Base-by-base conservation (phyloP, 257 asterid genomes). In the Nicotiana otophora region DNA sequence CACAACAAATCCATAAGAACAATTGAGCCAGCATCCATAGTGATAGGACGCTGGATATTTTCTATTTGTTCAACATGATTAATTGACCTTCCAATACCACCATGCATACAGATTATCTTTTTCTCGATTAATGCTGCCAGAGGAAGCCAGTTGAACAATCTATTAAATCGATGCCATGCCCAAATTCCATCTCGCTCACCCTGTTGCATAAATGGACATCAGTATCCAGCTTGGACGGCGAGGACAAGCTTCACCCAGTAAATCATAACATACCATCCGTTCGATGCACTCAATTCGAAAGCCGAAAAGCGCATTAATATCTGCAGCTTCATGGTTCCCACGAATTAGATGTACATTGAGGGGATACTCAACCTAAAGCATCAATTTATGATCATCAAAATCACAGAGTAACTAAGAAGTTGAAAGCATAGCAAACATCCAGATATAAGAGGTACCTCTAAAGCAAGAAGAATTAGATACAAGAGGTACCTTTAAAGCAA, bases 131-230 rank as follows among this genome's bases (percentile, higher is more conserved):
- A 85, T 33, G 99, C 99, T 63, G 99, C 98, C 82, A 95, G 90
- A 58, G 99, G 99, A 86, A 96, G 98, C 99, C 99, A 96, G 88
- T 96, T 96, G 86, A 96, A 96, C 87, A 96, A 89, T 87, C 98
- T 88, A 82, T 96, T 96, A 86, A 96, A 90, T 76, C 98, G 95
- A 84, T 96, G 98, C 99, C 99, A 94, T 42, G 94, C 88, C 98
- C 99, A 96, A 61, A 96, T 95, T 86, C 99, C 99, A 91, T 96
- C 99, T 90, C 99, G 92, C 92, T 96, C 99, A 84, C 99, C 99
- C 99, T 96, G 91, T 81, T 85, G 84, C 82, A 81, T 77, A 69
- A 77, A 87, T 57, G 53, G 84, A 76, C 82, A 26, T 84, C 80
- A 46, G 76, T 67, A 42, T 82, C 78, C 42, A 80, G 78, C 82